A percentile compares a stretch with the other conserved stretches of the same genome.
Conservation (phyloP, 2,329 filamentous ascomycete genomes). For the Exophiala oligosperma region DNA sequence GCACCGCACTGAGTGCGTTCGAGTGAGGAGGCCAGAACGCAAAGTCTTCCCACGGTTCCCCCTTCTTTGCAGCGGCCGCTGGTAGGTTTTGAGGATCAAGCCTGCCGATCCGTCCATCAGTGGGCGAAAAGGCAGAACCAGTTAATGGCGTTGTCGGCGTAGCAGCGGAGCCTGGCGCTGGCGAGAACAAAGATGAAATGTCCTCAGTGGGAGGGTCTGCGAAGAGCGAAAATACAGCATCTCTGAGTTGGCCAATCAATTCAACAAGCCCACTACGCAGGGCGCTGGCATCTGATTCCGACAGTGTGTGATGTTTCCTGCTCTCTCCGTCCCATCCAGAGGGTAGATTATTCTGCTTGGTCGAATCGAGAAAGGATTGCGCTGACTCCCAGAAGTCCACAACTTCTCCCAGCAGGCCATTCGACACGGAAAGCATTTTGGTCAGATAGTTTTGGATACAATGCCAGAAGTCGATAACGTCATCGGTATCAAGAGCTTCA, state of each 20-base stretch:
- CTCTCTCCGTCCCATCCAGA: constrained; percentile 80
- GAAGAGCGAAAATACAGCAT: constrained; percentile 79
- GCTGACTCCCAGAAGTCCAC: constrained; percentile 93
- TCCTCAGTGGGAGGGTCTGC: constrained; percentile 86
- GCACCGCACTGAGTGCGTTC: constrained; percentile 87
- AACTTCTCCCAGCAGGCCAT: constrained; percentile 83
- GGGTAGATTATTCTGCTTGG: constrained; percentile 76
- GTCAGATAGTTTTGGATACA: constrained; percentile 74
- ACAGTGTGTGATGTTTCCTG: constrained; percentile 75
- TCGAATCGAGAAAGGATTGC: constrained; percentile 85
- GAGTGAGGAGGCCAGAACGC: constrained; percentile 95
- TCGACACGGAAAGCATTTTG: constrained; percentile 69
- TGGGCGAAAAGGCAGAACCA: constrained; percentile 62
- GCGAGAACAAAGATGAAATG: constrained; percentile 82
- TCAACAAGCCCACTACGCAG: constrained; percentile 78
- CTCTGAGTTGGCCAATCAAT: constrained; percentile 78
- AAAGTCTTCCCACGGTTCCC: constrained; percentile 87
- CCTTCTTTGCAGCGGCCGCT: constrained; percentile 71
- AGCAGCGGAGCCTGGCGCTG: constrained; percentile 53
- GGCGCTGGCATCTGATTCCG: constrained; percentile 66
- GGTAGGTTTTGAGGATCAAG: constrained; percentile 77
- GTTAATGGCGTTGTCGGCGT: constrained; percentile 62
- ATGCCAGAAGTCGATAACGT: constrained; percentile 90
- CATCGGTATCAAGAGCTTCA: constrained; percentile 71
- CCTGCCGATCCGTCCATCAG: constrained; percentile 69